Base-by-base conservation (phyloP, 2,329 filamentous ascomycete species). In the Cladosporium sp. region DNA sequence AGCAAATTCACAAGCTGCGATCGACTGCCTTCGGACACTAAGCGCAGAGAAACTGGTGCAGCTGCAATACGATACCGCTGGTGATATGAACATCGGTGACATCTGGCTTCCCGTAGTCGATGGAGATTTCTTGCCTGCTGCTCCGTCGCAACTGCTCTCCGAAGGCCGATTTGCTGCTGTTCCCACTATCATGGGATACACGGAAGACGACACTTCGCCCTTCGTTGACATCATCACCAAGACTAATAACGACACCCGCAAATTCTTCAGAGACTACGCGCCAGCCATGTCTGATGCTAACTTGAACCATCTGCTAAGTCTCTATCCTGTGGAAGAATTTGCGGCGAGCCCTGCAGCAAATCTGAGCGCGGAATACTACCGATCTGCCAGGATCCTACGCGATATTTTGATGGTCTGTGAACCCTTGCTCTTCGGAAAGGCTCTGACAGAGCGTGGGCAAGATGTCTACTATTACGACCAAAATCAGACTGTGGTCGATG, bases 401-500 rank as follows among this genome's bases (percentile, higher is more conserved):
- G 81, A 83, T 64, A 76, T 83, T 40, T 50, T 81, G 28, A 78
- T 82, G 74, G 70, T 72, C 0, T 83, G 80, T 66, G 74, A 77
- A 39, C 74, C 79, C 0, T 62, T 80, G 8, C 72, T 73, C 50
- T 75, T 76, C 52, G 78, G 71, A 2, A 61, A 70, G 28, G 70
- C 73, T 1, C 67, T 81, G 22, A 69, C 74, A 1, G 59, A 66
- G 13, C 69, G 67, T 24, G 72, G 69, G 3, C 74, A 73, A 58
- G 63, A 66, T 4, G 76, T 80, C 4, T 83, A 77, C 63, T 67
- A 81, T 1, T 82, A 78, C 65, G 69, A 77, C 59, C 79, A 77
- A 70, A 83, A 83, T 65, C 79, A 82, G 62, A 83, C 80, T 0
- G 72, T 83, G n/a, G 68, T 81, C 2, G 76, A 74, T 3, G 71